phyloP scores from a whole-genome alignment of 331 rosid species.

The Acacia concinna region DNA sequence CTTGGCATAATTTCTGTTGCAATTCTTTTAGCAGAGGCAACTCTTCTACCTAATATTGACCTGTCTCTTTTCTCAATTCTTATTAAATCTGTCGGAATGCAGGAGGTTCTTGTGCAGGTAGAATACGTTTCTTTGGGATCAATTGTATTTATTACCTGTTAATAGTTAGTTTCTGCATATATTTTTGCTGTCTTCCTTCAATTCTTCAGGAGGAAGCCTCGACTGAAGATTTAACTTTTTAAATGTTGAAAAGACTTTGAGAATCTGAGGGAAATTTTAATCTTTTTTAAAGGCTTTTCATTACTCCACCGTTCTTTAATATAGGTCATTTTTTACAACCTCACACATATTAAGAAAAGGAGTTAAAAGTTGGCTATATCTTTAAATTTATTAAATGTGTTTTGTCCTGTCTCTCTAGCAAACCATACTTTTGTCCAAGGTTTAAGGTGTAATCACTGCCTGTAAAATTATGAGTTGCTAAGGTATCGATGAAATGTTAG shows the following conservation, averaged over 20 bases:
- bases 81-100: constrained; percentile 69
- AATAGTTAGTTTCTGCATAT: constrained; percentile 13
- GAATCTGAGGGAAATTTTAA: constrained; percentile 14
- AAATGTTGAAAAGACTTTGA: constrained; percentile 18
- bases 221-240: constrained; percentile 6
- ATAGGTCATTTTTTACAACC: background rate
- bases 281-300: background rate
- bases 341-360: background rate
- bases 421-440: background rate
- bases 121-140: constrained; percentile 13
- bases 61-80: constrained; percentile 92
- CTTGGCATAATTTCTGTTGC: constrained; percentile 91
- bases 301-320: background rate
- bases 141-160: constrained; percentile 13
- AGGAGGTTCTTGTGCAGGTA: constrained; percentile 96
- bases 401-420: background rate
- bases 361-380: background rate
- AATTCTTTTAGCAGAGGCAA: constrained; percentile 97
- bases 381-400: background rate
- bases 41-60: constrained; percentile 77
- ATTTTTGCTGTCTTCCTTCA: constrained; percentile 5
- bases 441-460: constrained; percentile 12
- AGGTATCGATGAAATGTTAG: background rate
- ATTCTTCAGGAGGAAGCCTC: constrained; percentile 15
- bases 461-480: background rate